Conservation (phyloP, 1,139 yeast species). For the Saccharomyces hybrid region DNA sequence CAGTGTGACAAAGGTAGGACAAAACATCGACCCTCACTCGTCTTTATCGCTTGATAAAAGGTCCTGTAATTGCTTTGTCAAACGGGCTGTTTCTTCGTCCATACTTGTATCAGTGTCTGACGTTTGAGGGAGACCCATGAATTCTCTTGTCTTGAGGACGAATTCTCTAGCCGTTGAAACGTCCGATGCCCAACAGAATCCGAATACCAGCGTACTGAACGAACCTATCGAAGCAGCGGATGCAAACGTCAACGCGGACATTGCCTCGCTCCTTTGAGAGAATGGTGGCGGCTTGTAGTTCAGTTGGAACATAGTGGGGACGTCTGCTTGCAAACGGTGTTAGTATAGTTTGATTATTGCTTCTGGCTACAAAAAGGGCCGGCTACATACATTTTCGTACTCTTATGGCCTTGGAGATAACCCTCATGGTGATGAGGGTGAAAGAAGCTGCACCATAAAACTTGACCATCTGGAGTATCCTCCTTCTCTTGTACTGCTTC, state of each 20-base stretch:
- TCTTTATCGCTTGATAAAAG: not conserved
- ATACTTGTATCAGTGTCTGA: constrained; percentile 38
- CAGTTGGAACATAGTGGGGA: constrained; percentile 74
- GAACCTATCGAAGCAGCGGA: constrained; percentile 67
- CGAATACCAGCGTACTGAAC: constrained; percentile 64
- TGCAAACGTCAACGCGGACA: constrained; percentile 79
- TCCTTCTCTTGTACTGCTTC: constrained; percentile 39
- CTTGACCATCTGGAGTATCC: constrained; percentile 61
- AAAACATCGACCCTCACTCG: not conserved
- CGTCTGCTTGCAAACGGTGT: constrained; percentile 28
- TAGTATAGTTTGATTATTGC: not conserved
- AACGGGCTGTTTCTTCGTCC: constrained; percentile 53
- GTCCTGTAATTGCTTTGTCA: constrained; percentile 13
- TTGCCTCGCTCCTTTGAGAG: constrained; percentile 75
- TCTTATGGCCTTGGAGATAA: constrained; percentile 68
- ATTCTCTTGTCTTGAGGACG: constrained; percentile 56
- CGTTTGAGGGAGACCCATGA: constrained; percentile 59
- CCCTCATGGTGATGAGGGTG: constrained; percentile 63
- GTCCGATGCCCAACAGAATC: constrained; percentile 74
- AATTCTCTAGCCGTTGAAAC: constrained; percentile 64
- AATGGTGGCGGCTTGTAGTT: constrained; percentile 82
- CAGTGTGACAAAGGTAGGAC: not conserved
- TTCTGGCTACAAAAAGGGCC: not conserved
- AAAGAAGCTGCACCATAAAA: constrained; percentile 68
- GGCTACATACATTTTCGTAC: constrained; percentile 53